Percentiles rank a stretch among this genome's conserved stretches.
Evolutionary conservation across 192 early-diverging fungal species (phyloP).

Genomic region (Rhizoclosmatium globosum): DNA sequence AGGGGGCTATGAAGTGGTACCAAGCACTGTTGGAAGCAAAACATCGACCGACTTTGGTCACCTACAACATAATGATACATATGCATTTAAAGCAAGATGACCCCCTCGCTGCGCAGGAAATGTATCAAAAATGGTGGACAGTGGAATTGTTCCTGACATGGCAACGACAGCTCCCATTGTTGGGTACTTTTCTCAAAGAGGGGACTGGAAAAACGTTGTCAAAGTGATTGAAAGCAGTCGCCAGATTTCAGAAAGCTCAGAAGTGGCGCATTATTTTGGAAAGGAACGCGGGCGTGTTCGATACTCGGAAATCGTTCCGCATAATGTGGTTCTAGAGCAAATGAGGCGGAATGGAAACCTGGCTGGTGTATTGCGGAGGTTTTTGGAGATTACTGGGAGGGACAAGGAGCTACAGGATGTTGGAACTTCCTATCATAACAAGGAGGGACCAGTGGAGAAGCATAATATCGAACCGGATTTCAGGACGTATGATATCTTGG

Average conservation of each 20-base stretch:
- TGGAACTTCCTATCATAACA: not conserved
- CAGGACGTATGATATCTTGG: constrained; percentile 29
- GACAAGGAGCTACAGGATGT: no score
- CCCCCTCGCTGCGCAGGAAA: constrained; percentile 28
- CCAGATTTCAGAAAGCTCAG: not conserved
- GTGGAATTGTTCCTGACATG: constrained; percentile 25
- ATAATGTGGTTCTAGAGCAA: constrained; percentile 28
- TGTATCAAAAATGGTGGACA: constrained; percentile 34
- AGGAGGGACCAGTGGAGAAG: not conserved
- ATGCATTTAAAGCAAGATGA: constrained; percentile 33
- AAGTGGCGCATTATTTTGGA: constrained; percentile 10
- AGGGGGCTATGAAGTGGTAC: constrained; percentile 27
- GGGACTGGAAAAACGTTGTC: constrained; percentile 22
- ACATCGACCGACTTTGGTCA: constrained; percentile 32
- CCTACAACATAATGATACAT: constrained; percentile 45
- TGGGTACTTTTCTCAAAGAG: constrained; percentile 8
- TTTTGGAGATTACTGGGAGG: constrained; percentile 13
- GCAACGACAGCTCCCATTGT: constrained; percentile 23
- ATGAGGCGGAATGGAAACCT: constrained; percentile 28
- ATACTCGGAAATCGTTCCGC: constrained; percentile 6
- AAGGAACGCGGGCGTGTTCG: constrained; percentile 22
- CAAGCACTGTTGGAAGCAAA: not conserved
- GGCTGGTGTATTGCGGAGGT: constrained; percentile 17
- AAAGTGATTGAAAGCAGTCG: constrained; percentile 16
- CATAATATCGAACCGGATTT: not conserved